Percentiles rank a stretch among this genome's conserved stretches.
Conservation (phyloP, 2,329 filamentous ascomycete genomes). For the Laburnicola sp. region DNA sequence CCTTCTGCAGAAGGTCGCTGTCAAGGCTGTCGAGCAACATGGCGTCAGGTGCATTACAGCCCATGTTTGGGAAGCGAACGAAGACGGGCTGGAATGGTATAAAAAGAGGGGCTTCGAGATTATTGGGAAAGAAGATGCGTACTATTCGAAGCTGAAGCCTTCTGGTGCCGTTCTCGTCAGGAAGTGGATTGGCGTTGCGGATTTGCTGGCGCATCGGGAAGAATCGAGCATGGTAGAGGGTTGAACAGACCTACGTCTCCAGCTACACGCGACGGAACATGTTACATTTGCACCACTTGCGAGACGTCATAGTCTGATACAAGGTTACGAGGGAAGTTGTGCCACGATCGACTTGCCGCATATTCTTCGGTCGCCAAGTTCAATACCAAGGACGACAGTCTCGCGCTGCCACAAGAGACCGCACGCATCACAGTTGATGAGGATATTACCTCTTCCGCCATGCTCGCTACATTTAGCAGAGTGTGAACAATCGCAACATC, state of each 20-base stretch:
- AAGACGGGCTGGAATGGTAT: conserved; percentile 65
- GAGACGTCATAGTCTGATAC: too few relatives aligned
- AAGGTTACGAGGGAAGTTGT: too few relatives aligned
- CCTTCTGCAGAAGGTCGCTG: conserved; percentile 52
- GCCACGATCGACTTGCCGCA: too few relatives aligned
- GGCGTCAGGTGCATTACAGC: conserved; percentile 59
- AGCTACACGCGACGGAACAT: background rate
- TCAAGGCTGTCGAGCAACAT: conserved; percentile 55
- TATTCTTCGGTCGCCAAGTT: too few relatives aligned
- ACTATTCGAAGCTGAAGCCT: conserved; percentile 63
- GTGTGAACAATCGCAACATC: too few relatives aligned
- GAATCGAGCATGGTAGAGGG: background rate
- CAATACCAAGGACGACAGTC: too few relatives aligned
- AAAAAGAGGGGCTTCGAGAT: conserved; percentile 59
- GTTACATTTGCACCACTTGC: too few relatives aligned
- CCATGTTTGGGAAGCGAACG: conserved; percentile 67
- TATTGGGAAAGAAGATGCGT: conserved; percentile 56
- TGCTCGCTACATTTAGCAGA: too few relatives aligned
- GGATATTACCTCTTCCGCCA: too few relatives aligned
- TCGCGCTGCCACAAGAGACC: too few relatives aligned
- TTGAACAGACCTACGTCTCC: background rate
- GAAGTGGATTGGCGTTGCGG: conserved; percentile 46
- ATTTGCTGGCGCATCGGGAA: conserved; percentile 26
- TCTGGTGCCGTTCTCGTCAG: conserved; percentile 58
- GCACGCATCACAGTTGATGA: too few relatives aligned